A percentile compares a stretch with the other conserved stretches of the same genome.
phyloP scores from a whole-genome alignment of 192 early-diverging fungal species.

The Rhizoclosmatium globosum region DNA sequence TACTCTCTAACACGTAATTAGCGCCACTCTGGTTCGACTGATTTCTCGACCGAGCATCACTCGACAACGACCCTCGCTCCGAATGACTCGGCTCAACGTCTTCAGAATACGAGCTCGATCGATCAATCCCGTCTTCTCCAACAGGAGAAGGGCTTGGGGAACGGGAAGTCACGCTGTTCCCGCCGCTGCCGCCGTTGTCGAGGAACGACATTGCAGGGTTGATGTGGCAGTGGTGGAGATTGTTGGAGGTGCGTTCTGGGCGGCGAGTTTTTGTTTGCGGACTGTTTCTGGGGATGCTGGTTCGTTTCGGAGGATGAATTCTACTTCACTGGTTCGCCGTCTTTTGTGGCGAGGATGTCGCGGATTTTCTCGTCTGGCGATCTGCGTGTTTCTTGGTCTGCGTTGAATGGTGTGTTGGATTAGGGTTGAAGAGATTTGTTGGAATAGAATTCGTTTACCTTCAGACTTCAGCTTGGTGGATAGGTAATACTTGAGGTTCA shows the following conservation, averaged over 20 bases:
- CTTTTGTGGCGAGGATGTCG: slow-evolving; percentile 43
- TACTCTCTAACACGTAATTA: slow-evolving; percentile 20
- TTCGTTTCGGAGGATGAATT: slow-evolving; percentile 50
- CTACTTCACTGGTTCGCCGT: slow-evolving; percentile 49
- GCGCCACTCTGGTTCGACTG: background rate
- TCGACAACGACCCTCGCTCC: background rate
- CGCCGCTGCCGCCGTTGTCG: background rate
- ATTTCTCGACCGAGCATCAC: slow-evolving; percentile 1
- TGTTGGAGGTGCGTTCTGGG: slow-evolving; percentile 5
- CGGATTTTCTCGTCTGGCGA: slow-evolving; percentile 40
- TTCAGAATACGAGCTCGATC: background rate
- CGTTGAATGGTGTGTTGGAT: background rate
- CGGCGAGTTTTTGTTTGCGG: slow-evolving; percentile 11
- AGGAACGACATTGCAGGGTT: slow-evolving; percentile 11
- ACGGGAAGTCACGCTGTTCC: background rate
- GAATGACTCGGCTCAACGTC: slow-evolving; percentile 13
- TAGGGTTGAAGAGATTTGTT: background rate
- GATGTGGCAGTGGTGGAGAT: background rate
- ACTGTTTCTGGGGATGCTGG: slow-evolving; percentile 26
- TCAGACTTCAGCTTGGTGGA: slow-evolving; percentile 42
- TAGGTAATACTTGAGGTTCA: slow-evolving; percentile 35
- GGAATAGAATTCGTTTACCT: slow-evolving; percentile 30
- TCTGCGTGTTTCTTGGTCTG: slow-evolving; percentile 39
- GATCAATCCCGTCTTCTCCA: slow-evolving; percentile 1
- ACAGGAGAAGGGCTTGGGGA: background rate